Percentiles rank a stretch among this genome's conserved stretches.
phyloP scores from a whole-genome alignment of 108 stramenopile genomes.

The Mayamaea pseudoterrestris region DNA sequence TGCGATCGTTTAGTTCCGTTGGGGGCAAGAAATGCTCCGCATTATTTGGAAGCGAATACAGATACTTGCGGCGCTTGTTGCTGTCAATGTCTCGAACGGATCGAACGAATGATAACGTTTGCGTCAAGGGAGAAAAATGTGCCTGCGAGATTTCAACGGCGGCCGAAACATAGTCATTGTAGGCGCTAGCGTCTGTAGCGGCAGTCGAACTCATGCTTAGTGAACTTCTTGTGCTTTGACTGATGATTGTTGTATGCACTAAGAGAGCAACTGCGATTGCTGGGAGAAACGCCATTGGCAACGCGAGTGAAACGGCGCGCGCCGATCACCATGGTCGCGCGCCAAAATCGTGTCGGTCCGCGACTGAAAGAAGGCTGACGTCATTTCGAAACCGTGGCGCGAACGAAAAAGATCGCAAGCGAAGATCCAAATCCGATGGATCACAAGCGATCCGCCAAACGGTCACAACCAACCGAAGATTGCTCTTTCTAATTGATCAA shows the following conservation, averaged over 20 bases:
- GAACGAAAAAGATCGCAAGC: too few species aligned
- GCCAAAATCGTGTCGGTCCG: too few species aligned
- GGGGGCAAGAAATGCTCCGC: conserved; percentile 27
- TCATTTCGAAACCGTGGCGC: too few species aligned
- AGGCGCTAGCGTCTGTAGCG: conserved; percentile 28
- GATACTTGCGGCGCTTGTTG: conserved; percentile 31
- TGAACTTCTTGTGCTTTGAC: neutral
- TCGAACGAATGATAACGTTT: conserved; percentile 21
- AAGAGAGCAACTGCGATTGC: too few species aligned
- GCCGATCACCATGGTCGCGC: too few species aligned
- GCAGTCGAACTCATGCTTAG: neutral
- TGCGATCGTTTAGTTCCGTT: conserved; percentile 30
- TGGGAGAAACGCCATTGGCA: too few species aligned
- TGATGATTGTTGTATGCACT: neutral
- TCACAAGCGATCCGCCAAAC: too few species aligned
- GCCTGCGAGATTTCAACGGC: conserved; percentile 52
- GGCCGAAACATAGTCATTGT: conserved; percentile 38
- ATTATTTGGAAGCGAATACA: conserved; percentile 33
- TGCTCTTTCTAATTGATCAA: too few species aligned
- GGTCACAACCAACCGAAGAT: too few species aligned
- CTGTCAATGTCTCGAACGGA: conserved; percentile 63
- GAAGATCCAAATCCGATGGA: too few species aligned
- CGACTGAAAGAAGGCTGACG: too few species aligned
- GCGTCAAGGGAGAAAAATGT: conserved; percentile 15
- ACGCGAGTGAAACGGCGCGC: too few species aligned